Base-by-base conservation (phyloP, 345 rosid species). In the Conringia planisiliqua region DNA sequence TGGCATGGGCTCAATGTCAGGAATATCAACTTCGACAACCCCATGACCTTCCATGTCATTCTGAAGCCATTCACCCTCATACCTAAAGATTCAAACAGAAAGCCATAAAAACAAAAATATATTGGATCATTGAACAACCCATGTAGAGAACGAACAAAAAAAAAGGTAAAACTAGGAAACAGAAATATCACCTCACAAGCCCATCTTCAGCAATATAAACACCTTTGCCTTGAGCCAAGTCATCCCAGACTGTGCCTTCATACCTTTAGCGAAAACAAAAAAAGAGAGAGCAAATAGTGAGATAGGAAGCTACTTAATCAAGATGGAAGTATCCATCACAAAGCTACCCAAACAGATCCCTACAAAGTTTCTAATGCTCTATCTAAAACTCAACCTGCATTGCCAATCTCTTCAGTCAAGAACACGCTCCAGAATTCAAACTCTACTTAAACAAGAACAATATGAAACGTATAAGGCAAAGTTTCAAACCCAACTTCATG, bases 211-310 rank as follows among this genome's bases (percentile, higher is more conserved):
- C 96, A 36, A 86, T 80, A 57, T 89, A 91, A 73, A 93, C 98
- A 81, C 98, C 98, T 83, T 90, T 93, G 5, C 97, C 98, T 74
- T 86, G 93, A 82, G 98, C 98, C 85, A 86, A 74, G 78, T 90
- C 96, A 89, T 93, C 96, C 97, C 97, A 93, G 26, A 93, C 85
- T 13, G 97, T 89, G 42, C 98, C 98, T 89, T 93, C 97, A 60
- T 93, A 90, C 82, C 98, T 93, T 70, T 16, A 76, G 40, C 72
- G 64, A 66, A 47, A 70, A 74, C 0, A 65, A 39, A 13, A 13
- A 43, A 48, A 43, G 30, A 48, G 29, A 63, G 30, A 70, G 3
- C 7, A 56, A 2, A 69, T 9, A 27, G 16, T 47, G 46, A 66
- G 18, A 58, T 11, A 58, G 17, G 16, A 70, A 73, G 71, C 27